Conservation (phyloP, 805 yeast species). For the Isabelozyma heimii region DNA sequence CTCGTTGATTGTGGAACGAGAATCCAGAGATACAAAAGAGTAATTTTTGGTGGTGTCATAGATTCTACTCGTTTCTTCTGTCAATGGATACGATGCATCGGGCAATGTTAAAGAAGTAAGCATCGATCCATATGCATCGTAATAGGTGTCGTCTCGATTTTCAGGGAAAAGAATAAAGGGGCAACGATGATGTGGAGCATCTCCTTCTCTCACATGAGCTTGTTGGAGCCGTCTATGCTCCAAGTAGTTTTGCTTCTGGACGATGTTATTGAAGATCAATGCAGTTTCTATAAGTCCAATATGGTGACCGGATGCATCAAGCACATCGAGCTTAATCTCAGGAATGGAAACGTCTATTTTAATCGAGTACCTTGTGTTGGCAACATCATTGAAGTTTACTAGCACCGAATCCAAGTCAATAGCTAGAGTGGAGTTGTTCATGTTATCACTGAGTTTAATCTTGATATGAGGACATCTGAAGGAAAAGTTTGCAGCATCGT, state of each 20-base stretch:
- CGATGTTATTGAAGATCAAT: conserved; percentile 56
- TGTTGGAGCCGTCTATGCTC: conserved; percentile 55
- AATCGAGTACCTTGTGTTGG: conserved; percentile 62
- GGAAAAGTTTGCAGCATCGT: conserved; percentile 68
- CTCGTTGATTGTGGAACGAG: conserved; percentile 1
- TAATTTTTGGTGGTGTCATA: background rate
- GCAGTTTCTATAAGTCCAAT: conserved; percentile 54
- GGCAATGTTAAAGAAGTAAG: conserved; percentile 65
- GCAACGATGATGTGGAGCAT: conserved; percentile 78
- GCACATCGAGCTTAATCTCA: conserved; percentile 32
- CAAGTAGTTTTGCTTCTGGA: conserved; percentile 47
- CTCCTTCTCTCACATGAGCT: conserved; percentile 64
- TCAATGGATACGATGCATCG: conserved; percentile 58
- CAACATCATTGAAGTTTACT: conserved; percentile 62
- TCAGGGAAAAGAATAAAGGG: conserved; percentile 64
- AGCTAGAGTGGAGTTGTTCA: conserved; percentile 4
- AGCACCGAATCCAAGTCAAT: conserved; percentile 19
- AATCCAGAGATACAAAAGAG: conserved; percentile 9
- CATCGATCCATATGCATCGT: conserved; percentile 50
- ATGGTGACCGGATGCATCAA: conserved; percentile 12
- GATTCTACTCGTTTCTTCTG: conserved; percentile 22
- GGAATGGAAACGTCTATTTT: conserved; percentile 53
- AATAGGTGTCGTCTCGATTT: conserved; percentile 46
- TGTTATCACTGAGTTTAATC: conserved; percentile 31
- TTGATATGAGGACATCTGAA: conserved; percentile 50